Conservation (phyloP, 139 green algal species). For the Trebouxia sp. region DNA sequence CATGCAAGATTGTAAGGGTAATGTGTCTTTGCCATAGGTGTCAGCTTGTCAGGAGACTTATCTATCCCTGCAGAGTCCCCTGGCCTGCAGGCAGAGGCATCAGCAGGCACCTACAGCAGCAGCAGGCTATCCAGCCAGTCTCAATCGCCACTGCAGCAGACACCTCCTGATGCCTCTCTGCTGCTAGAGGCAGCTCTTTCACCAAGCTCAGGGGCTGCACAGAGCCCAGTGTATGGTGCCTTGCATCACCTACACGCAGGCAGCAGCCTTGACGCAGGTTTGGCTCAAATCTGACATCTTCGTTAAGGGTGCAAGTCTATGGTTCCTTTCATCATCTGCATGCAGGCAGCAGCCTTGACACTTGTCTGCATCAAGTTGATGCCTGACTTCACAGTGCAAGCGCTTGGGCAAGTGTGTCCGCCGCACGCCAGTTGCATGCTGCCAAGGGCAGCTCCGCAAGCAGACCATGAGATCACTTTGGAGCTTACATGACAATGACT, state of each 20-base stretch:
- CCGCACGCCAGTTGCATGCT: no score
- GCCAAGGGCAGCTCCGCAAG: no score
- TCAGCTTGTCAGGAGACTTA: not conserved
- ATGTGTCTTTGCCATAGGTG: no score
- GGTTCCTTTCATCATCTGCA: constrained; percentile 1
- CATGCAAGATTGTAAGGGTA: no score
- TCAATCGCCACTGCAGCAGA: not conserved
- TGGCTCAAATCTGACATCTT: not conserved
- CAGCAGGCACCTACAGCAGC: not conserved
- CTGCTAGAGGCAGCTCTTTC: constrained; percentile 4
- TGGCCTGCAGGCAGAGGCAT: not conserved
- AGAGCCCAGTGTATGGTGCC: not conserved
- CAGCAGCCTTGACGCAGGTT: not conserved
- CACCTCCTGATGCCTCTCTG: not conserved
- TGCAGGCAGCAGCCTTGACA: not conserved
- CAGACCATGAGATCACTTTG: no score
- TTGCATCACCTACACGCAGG: constrained; percentile 4
- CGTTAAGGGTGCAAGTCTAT: not conserved
- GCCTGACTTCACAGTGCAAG: no score
- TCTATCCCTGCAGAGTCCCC: constrained; percentile 12
- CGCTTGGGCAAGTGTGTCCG: no score
- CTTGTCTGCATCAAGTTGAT: not conserved
- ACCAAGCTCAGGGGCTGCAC: not conserved
- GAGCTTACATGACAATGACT: no score
- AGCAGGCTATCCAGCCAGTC: not conserved